These are phyloP conservation scores for Sorghum bicolor DNA, from an alignment of 176 grass and related monocot species.

Conservation along the genomic window DNA sequence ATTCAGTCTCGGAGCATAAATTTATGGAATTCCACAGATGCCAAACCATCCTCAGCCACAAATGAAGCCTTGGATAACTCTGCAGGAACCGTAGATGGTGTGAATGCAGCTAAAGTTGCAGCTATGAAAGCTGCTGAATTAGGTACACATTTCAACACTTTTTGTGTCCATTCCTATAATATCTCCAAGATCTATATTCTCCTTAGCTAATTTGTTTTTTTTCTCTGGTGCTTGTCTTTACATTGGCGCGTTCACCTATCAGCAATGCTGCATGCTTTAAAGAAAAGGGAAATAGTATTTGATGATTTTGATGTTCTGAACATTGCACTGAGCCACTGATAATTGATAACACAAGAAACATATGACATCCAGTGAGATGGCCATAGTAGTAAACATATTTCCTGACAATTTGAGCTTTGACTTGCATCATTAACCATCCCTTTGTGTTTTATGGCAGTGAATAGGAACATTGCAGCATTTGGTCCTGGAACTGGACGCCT, in stretches of 20 bases:
- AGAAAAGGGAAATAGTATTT: not conserved
- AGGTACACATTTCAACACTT: conserved; percentile 38
- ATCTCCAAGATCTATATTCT: not conserved
- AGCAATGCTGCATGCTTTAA: conserved; percentile 6
- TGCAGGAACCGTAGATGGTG: conserved; percentile 34
- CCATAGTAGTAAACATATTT: not conserved
- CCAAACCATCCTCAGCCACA: conserved; percentile 22
- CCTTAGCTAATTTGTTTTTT: conserved; percentile 15
- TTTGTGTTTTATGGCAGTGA: conserved; percentile 45
- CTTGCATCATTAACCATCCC: conserved; percentile 3
- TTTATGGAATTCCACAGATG: conserved; percentile 31
- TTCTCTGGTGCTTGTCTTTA: conserved; percentile 15
- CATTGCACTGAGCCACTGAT: not conserved
- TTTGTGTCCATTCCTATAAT: conserved; percentile 17
- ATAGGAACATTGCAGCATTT: conserved; percentile 73
- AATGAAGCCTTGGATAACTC: conserved; percentile 27
- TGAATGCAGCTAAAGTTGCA: conserved; percentile 83
- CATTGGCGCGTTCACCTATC: conserved; percentile 11
- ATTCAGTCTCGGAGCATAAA: not conserved
- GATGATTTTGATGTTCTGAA: not conserved
- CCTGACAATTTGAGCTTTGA: not conserved
- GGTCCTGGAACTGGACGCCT: conserved; percentile 56
- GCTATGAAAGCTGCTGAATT: conserved; percentile 92
- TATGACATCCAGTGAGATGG: not conserved
- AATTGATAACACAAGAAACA: not conserved